These are phyloP conservation scores for Bathelium albidoporum DNA, from an alignment of 495 filamentous ascomycete species.

Conservation along the genomic window DNA sequence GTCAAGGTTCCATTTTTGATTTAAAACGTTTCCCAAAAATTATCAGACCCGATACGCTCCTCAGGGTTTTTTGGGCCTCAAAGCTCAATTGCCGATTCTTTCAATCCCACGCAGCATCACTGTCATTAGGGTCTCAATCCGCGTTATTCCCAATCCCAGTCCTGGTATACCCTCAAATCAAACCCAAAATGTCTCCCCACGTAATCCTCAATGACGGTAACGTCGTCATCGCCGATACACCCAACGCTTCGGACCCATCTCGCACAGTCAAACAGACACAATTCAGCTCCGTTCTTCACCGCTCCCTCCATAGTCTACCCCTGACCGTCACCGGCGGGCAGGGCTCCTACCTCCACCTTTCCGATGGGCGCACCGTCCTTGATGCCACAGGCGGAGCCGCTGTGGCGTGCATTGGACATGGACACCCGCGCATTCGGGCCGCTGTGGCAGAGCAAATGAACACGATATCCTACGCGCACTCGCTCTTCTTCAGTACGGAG, in stretches of 20 bases:
- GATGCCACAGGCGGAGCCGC: conserved; percentile 33
- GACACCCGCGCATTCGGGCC: conserved; percentile 30
- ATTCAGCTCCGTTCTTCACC: conserved; percentile 19
- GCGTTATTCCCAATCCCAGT: too few species aligned
- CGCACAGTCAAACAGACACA: not conserved
- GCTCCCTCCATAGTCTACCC: conserved; percentile 20
- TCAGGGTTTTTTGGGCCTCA: too few species aligned
- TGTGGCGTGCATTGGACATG: conserved; percentile 32
- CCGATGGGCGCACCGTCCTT: conserved; percentile 25
- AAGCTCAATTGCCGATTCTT: too few species aligned
- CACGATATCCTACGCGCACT: conserved; percentile 43
- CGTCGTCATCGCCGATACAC: not conserved
- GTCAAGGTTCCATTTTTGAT: too few species aligned
- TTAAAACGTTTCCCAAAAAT: too few species aligned
- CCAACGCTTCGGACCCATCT: not conserved
- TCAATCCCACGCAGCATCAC: too few species aligned
- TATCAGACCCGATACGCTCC: too few species aligned
- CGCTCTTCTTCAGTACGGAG: conserved; percentile 41
- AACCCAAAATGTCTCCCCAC: not conserved
- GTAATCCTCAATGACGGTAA: conserved; percentile 10
- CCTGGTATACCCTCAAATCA: too few species aligned
- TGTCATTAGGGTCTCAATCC: too few species aligned
- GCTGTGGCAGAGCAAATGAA: conserved; percentile 42
- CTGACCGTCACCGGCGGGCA: conserved; percentile 16
- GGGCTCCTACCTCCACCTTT: conserved; percentile 21